phyloP scores from a whole-genome alignment of 768 basidiomycete species.

The Tulasnella sp. region DNA sequence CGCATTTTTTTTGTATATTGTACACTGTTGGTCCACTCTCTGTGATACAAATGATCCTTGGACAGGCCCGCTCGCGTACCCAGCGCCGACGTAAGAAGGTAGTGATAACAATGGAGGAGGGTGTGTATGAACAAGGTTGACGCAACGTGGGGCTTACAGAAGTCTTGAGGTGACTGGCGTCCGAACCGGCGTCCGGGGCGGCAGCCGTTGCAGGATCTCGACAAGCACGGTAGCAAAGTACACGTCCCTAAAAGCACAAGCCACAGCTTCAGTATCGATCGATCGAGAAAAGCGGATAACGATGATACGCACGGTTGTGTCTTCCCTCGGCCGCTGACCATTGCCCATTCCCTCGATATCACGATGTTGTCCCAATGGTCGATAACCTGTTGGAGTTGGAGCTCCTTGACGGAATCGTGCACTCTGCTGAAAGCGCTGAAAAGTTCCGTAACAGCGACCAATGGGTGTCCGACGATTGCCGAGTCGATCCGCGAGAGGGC shows the following conservation, averaged over 20 bases:
- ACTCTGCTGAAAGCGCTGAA: slow-evolving; percentile 14
- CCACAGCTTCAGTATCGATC: neutral
- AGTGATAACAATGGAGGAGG: no score
- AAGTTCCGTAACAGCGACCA: slow-evolving; percentile 7
- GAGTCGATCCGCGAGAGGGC: slow-evolving; percentile 1
- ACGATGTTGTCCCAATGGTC: slow-evolving; percentile 5
- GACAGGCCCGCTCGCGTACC: no score
- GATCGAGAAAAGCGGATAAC: neutral
- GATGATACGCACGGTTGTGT: slow-evolving; percentile 1
- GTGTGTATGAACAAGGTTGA: no score
- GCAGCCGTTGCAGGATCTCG: slow-evolving; percentile 8
- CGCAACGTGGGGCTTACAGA: no score
- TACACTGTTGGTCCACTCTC: no score
- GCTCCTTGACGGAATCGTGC: neutral
- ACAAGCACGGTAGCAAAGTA: slow-evolving; percentile 4
- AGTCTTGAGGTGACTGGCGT: no score
- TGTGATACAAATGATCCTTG: no score
- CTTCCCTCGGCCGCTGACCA: neutral
- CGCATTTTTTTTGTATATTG: no score
- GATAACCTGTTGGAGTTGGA: slow-evolving; percentile 2
- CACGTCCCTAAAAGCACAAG: neutral
- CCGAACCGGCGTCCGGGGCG: neutral
- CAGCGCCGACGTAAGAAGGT: no score
- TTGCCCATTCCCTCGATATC: neutral
- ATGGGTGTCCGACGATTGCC: neutral